phyloP scores from a whole-genome alignment of 805 yeast species.

The Blastobotrys robertii region DNA sequence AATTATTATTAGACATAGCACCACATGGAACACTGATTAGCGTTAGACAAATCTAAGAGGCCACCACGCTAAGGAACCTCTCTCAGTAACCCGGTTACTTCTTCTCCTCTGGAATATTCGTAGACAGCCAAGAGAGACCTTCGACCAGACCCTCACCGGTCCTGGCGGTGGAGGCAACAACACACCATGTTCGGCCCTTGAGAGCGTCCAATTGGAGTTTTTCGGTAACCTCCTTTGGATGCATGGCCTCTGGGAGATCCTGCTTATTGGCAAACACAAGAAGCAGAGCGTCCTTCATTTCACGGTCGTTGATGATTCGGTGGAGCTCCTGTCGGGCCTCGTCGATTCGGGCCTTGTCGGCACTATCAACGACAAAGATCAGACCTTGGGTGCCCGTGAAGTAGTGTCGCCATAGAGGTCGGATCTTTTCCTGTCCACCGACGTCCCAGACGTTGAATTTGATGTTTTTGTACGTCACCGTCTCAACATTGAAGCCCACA shows the following conservation, averaged over 20 bases:
- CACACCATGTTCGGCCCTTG: slow-evolving; percentile 76
- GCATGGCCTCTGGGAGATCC: slow-evolving; percentile 61
- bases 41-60: too few relatives aligned
- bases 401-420: slow-evolving; percentile 94
- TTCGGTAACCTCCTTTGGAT: slow-evolving; percentile 73
- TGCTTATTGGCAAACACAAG: slow-evolving; percentile 86
- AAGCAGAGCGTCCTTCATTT: slow-evolving; percentile 68
- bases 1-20: too few relatives aligned
- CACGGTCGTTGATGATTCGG: slow-evolving; percentile 73
- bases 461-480: slow-evolving; percentile 70
- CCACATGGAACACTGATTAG: too few relatives aligned
- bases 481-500: slow-evolving; percentile 88
- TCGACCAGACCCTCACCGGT: slow-evolving; percentile 87
- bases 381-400: slow-evolving; percentile 88
- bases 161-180: slow-evolving; percentile 81
- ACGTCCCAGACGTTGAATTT: slow-evolving; percentile 90
- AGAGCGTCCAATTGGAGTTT: slow-evolving; percentile 52
- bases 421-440: slow-evolving; percentile 88
- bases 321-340: slow-evolving; percentile 71
- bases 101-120: slow-evolving; percentile 36
- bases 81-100: slow-evolving; percentile 6
- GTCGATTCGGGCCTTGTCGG: slow-evolving; percentile 59
- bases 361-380: slow-evolving; percentile 81
- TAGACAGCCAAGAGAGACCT: slow-evolving; percentile 78
- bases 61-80: too few relatives aligned